Conservation (phyloP, 768 basidiomycete genomes). For the Boletus rex-veris region DNA sequence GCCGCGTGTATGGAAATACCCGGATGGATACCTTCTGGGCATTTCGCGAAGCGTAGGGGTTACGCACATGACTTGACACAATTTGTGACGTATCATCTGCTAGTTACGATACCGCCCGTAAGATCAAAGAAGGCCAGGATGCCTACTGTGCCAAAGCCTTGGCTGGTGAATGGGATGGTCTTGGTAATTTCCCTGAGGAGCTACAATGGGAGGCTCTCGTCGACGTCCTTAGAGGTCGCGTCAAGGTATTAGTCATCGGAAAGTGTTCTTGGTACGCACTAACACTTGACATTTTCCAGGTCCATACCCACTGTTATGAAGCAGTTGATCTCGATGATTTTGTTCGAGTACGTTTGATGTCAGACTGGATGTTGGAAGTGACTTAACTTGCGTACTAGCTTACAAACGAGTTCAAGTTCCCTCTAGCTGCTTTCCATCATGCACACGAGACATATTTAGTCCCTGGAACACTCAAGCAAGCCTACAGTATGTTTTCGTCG, state of each 20-base stretch:
- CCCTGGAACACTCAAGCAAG: constrained; percentile 72
- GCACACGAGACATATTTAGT: constrained; percentile 92
- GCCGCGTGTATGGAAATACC: constrained; percentile 30
- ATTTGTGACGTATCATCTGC: background rate
- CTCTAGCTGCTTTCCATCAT: constrained; percentile 78
- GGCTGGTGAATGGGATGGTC: constrained; percentile 36
- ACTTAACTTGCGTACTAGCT: constrained; percentile 43
- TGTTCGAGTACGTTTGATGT: constrained; percentile 49
- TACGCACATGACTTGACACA: background rate
- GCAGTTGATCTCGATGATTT: constrained; percentile 68
- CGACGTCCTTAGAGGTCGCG: constrained; percentile 81
- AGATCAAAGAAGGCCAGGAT: constrained; percentile 55
- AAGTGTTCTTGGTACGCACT: background rate
- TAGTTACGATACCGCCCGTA: constrained; percentile 51
- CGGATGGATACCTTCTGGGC: constrained; percentile 50
- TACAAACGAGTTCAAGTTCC: constrained; percentile 87
- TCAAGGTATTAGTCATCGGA: constrained; percentile 46
- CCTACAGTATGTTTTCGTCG: constrained; percentile 39
- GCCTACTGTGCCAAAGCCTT: constrained; percentile 46
- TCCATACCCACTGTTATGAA: constrained; percentile 45
- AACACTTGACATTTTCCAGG: constrained; percentile 11
- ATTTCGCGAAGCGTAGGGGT: constrained; percentile 47
- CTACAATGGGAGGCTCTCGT: constrained; percentile 74
- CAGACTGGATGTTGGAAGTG: background rate
- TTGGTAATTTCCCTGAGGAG: constrained; percentile 64